Evolutionary conservation across 2,329 filamentous ascomycete species (phyloP).

Genomic region (Penicillium carneum): DNA sequence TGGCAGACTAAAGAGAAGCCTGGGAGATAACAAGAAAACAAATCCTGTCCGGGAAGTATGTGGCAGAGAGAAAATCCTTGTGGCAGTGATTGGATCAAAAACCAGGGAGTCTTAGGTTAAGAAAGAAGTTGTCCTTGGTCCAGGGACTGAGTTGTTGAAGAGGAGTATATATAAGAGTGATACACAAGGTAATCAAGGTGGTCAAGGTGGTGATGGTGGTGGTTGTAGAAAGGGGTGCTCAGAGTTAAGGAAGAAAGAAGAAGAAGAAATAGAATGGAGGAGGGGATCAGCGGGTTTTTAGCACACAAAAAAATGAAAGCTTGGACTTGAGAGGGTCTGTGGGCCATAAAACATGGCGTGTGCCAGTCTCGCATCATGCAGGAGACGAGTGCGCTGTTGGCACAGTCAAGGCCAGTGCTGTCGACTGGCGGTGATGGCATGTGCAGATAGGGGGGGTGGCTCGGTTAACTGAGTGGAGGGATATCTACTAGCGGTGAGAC

Average conservation of each 20-base stretch:
- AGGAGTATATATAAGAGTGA: constrained; percentile 8
- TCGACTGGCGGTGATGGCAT: constrained; percentile 33
- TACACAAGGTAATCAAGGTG: constrained; percentile 10
- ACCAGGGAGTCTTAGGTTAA: constrained; percentile 32
- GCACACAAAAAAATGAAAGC: constrained; percentile 26
- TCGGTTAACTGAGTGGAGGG: constrained; percentile 33
- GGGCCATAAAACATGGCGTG: constrained; percentile 33
- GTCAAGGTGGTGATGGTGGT: constrained; percentile 3
- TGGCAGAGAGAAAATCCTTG: constrained; percentile 41
- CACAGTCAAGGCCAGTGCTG: constrained; percentile 31
- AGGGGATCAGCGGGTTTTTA: constrained; percentile 37
- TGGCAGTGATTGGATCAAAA: constrained; percentile 32
- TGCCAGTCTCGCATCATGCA: constrained; percentile 35
- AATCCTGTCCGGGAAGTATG: constrained; percentile 44
- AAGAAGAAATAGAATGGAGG: constrained; percentile 17
- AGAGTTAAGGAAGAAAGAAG: constrained; percentile 28
- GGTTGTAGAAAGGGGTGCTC: constrained; percentile 25
- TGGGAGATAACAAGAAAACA: constrained; percentile 43
- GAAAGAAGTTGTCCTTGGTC: constrained; percentile 25
- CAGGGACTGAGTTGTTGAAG: constrained; percentile 18
- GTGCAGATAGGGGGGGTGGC: constrained; percentile 26
- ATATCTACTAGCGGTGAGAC: constrained; percentile 37
- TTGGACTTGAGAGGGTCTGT: constrained; percentile 25
- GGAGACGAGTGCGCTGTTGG: constrained; percentile 29
- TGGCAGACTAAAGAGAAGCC: constrained; percentile 37